Evolutionary conservation across 306 rosid genomes (phyloP).

Genomic region (Prunus salicina): DNA sequence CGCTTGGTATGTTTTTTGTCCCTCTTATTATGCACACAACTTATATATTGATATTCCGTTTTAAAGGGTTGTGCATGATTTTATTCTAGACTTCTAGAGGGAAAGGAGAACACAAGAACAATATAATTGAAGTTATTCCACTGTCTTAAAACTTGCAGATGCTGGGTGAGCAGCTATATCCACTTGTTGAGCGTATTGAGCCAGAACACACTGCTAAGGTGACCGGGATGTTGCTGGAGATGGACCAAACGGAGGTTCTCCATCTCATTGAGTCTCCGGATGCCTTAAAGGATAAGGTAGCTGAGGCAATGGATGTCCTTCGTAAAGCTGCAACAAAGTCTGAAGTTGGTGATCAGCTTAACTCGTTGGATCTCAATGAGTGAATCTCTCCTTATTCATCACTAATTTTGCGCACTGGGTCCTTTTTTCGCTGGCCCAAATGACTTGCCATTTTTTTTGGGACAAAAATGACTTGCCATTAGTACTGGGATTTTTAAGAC

Average conservation of each 20-base stretch:
- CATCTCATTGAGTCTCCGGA: conserved; percentile 91
- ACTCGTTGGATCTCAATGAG: conserved; percentile 45
- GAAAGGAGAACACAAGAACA: not conserved
- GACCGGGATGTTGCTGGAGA: conserved; percentile 90
- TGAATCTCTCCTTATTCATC: conserved; percentile 27
- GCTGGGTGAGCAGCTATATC: conserved; percentile 86
- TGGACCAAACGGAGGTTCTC: conserved; percentile 94
- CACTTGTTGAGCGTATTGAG: conserved; percentile 70
- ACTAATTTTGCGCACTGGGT: conserved; percentile 7
- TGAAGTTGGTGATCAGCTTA: conserved; percentile 55
- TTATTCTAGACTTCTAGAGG: not conserved
- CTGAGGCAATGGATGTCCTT: conserved; percentile 86
- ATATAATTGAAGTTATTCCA: not conserved
- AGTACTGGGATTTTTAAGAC: conserved; percentile 8
- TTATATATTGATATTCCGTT: not conserved
- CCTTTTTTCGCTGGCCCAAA: conserved; percentile 22
- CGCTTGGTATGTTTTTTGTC: conserved; percentile 46
- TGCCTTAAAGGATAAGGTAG: conserved; percentile 71
- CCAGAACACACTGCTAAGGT: conserved; percentile 64
- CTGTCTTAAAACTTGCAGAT: conserved; percentile 46
- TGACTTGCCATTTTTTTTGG: conserved; percentile 3
- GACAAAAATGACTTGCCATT: conserved; percentile 16
- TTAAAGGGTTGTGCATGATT: not conserved
- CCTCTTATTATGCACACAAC: not conserved
- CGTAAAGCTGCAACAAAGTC: conserved; percentile 53